Percentiles rank a stretch among this genome's conserved stretches.
phyloP scores from a whole-genome alignment of 768 basidiomycete genomes.

The Phlebiopsis flavidoalba region DNA sequence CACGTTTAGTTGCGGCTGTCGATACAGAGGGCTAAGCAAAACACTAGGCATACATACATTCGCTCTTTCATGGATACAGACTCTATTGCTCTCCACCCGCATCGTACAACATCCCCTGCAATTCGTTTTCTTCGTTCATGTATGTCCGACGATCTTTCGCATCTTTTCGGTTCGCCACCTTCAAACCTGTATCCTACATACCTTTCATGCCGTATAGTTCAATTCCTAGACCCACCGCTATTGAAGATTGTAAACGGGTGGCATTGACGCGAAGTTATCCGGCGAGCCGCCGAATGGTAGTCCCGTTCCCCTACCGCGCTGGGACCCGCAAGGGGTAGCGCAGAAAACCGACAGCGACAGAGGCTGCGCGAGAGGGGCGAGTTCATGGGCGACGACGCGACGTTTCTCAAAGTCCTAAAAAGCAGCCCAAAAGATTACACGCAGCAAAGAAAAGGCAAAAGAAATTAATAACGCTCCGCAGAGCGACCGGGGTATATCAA shows the following conservation, averaged over 20 bases:
- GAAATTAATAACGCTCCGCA: neutral
- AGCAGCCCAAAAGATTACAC: neutral
- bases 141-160: neutral
- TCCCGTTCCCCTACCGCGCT: neutral
- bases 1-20: neutral
- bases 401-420: slow-evolving; percentile 30
- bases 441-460: neutral
- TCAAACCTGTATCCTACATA: slow-evolving; percentile 12
- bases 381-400: slow-evolving; percentile 24
- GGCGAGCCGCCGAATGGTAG: slow-evolving; percentile 18
- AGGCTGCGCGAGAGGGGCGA: slow-evolving; percentile 22
- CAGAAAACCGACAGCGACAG: slow-evolving; percentile 3
- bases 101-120: slow-evolving; percentile 3
- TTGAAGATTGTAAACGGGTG: slow-evolving; percentile 22
- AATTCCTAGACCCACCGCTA: slow-evolving; percentile 5
- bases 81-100: neutral
- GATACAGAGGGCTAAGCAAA: slow-evolving; percentile 1
- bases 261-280: slow-evolving; percentile 16
- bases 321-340: slow-evolving; percentile 2
- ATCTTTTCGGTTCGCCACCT: neutral
- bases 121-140: neutral
- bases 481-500: neutral
- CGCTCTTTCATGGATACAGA: slow-evolving; percentile 8
- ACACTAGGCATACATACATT: slow-evolving; percentile 6
- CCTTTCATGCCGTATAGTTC: neutral